phyloP scores from a whole-genome alignment of 768 basidiomycete species.

The Gelatoporia subvermispora region DNA sequence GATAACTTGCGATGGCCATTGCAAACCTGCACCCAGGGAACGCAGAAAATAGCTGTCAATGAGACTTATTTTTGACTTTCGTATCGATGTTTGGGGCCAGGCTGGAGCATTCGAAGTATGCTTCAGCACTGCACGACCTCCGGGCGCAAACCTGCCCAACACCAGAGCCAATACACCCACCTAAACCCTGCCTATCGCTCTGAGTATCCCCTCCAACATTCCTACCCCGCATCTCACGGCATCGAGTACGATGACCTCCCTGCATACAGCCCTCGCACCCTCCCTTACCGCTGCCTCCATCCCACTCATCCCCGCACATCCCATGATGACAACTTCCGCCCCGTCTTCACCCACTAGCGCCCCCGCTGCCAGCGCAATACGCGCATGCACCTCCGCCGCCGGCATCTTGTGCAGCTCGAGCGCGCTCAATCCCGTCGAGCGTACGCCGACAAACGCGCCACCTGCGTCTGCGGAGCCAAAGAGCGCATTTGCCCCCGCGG shows the following conservation, averaged over 20 bases:
- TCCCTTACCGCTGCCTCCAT: conserved; percentile 16
- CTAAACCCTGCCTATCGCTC: neutral
- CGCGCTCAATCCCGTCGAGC: conserved; percentile 30
- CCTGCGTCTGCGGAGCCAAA: conserved; percentile 14
- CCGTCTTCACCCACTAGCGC: conserved; percentile 17
- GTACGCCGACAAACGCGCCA: conserved; percentile 25
- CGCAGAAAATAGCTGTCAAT: too few relatives aligned
- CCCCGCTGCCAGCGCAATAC: conserved; percentile 21
- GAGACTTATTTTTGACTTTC: too few relatives aligned
- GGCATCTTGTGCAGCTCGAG: conserved; percentile 26
- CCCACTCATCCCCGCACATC: conserved; percentile 23
- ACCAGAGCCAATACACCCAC: too few relatives aligned
- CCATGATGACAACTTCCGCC: conserved; percentile 16
- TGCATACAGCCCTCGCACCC: conserved; percentile 1
- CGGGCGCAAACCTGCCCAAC: too few relatives aligned
- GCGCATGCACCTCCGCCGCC: conserved; percentile 17
- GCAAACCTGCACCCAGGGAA: too few relatives aligned
- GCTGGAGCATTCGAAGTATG: too few relatives aligned
- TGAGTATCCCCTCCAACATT: conserved; percentile 13
- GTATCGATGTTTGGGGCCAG: too few relatives aligned
- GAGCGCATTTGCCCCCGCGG: conserved; percentile 17
- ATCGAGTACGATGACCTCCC: conserved; percentile 12
- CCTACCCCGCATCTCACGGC: conserved; percentile 16
- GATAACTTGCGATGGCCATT: too few relatives aligned
- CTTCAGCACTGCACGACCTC: too few relatives aligned